These are phyloP conservation scores for Trichocomaceae sp. DNA, from an alignment of 2,329 filamentous ascomycete species.

Conservation along the genomic window DNA sequence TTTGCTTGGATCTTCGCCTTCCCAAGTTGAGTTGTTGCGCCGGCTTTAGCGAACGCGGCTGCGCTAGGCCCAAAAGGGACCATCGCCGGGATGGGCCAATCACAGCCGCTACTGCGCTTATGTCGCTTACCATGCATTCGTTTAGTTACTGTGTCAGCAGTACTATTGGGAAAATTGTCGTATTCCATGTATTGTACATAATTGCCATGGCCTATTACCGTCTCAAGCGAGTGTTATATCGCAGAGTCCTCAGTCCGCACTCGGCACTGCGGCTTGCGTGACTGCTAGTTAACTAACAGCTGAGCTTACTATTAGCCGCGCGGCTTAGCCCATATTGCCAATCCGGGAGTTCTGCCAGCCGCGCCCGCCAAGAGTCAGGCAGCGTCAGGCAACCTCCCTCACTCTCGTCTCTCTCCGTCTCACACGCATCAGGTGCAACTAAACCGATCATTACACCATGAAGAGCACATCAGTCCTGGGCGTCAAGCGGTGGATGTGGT, in stretches of 20 bases:
- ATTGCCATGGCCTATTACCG: too few relatives aligned
- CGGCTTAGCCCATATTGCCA: not conserved
- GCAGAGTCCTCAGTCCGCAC: too few relatives aligned
- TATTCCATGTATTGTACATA: too few relatives aligned
- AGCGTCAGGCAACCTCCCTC: slow-evolving; percentile 9
- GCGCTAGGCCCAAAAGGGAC: slow-evolving; percentile 7
- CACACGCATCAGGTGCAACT: not conserved
- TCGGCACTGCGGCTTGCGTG: not conserved
- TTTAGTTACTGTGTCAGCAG: too few relatives aligned
- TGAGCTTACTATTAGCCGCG: too few relatives aligned
- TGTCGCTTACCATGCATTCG: too few relatives aligned
- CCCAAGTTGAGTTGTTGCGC: too few relatives aligned
- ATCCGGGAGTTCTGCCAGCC: not conserved
- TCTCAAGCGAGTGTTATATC: too few relatives aligned
- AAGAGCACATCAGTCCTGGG: slow-evolving; percentile 36
- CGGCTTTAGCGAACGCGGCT: slow-evolving; percentile 26
- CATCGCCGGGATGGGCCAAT: not conserved
- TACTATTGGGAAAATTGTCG: too few relatives aligned
- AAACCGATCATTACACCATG: not conserved
- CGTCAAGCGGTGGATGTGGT: slow-evolving; percentile 40
- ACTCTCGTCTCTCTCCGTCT: not conserved
- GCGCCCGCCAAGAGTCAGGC: slow-evolving; percentile 3
- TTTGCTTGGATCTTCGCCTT: slow-evolving; percentile 12
- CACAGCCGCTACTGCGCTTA: too few relatives aligned
- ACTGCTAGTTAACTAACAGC: not conserved